Evolutionary conservation across 306 rosid species (phyloP).

Genomic region (Cyamopsis tetragonoloba): DNA sequence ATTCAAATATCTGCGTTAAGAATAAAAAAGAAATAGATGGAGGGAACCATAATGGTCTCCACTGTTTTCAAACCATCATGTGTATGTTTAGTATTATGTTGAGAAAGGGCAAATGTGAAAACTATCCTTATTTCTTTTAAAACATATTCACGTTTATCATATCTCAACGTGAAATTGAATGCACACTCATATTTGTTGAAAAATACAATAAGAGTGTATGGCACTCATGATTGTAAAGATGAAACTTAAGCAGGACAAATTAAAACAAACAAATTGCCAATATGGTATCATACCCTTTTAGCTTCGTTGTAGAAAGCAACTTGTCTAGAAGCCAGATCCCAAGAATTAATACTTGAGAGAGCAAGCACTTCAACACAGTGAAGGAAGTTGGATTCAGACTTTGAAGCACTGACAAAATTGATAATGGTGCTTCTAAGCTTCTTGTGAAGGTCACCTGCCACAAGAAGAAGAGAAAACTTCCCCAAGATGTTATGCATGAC

Average conservation of each 20-base stretch:
- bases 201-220: neutral
- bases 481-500: slow-evolving; percentile 69
- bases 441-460: slow-evolving; percentile 59
- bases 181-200: neutral
- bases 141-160: too few species aligned
- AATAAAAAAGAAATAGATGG: too few species aligned
- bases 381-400: slow-evolving; percentile 45
- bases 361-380: slow-evolving; percentile 39
- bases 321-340: slow-evolving; percentile 34
- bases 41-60: too few species aligned
- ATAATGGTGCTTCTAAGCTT: slow-evolving; percentile 50
- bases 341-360: slow-evolving; percentile 50
- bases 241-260: neutral
- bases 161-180: too few species aligned
- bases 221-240: neutral
- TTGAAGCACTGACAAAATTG: slow-evolving; percentile 48
- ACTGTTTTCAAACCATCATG: too few species aligned
- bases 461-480: slow-evolving; percentile 38
- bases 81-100: too few species aligned
- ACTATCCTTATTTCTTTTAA: too few species aligned
- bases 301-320: slow-evolving; percentile 59
- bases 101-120: too few species aligned
- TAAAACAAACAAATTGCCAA: neutral
- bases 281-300: slow-evolving; percentile 46
- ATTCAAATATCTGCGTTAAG: too few species aligned